phyloP scores from a whole-genome alignment of 768 basidiomycete genomes.

The Lactifluus hygrophoroides region DNA sequence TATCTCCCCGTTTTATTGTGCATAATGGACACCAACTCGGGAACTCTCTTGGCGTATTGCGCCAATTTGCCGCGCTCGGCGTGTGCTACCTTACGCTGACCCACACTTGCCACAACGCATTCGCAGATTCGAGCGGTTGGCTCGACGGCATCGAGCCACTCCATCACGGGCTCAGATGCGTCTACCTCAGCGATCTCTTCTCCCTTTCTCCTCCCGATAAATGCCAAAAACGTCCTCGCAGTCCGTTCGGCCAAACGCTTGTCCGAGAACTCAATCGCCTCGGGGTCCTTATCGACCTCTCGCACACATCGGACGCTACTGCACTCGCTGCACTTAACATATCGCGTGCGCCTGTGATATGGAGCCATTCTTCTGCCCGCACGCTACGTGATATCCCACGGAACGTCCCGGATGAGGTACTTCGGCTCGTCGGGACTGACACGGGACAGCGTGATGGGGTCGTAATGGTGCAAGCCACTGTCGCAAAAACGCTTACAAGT shows the following conservation, averaged over 20 bases:
- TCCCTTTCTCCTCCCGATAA: not conserved
- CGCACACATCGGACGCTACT: constrained; percentile 87
- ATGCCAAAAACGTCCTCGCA: constrained; percentile 24
- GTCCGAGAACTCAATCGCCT: constrained; percentile 92
- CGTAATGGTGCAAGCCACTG: constrained; percentile 60
- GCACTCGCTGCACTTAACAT: constrained; percentile 61
- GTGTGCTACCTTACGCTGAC: constrained; percentile 94
- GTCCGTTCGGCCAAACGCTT: constrained; percentile 59
- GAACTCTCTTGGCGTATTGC: constrained; percentile 76
- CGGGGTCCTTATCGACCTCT: constrained; percentile 86
- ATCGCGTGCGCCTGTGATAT: constrained; percentile 75
- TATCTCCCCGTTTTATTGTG: not conserved
- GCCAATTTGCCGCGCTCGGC: constrained; percentile 76
- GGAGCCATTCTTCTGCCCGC: constrained; percentile 86
- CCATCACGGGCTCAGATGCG: constrained; percentile 61
- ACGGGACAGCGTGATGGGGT: constrained; percentile 69
- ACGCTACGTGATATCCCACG: constrained; percentile 71
- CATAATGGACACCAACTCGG: constrained; percentile 86
- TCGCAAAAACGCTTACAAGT: not conserved
- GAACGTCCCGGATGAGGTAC: constrained; percentile 77
- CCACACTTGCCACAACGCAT: constrained; percentile 84
- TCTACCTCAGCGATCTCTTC: not conserved
- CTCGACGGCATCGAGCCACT: constrained; percentile 46
- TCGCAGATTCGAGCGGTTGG: constrained; percentile 78
- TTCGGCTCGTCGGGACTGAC: constrained; percentile 55